Evolutionary conservation across 805 yeast species (phyloP).

Genomic region (Saturnispora mendoncae): DNA sequence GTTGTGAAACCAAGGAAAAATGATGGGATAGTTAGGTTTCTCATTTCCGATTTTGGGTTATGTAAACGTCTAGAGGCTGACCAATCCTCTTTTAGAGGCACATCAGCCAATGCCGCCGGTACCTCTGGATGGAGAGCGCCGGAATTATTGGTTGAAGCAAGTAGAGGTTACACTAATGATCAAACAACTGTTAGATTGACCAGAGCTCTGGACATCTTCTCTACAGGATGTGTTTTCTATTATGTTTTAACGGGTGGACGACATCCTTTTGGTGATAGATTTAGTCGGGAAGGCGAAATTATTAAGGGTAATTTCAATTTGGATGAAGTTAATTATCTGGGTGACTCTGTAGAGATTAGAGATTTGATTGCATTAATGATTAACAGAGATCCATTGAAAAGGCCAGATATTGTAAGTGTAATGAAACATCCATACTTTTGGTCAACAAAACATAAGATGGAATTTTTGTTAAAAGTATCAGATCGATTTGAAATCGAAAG

Average conservation of each 20-base stretch:
- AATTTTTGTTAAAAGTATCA: constrained; percentile 76
- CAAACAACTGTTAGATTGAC: constrained; percentile 53
- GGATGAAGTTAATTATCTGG: constrained; percentile 35
- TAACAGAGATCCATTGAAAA: constrained; percentile 45
- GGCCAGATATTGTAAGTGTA: constrained; percentile 66
- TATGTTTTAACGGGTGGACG: constrained; percentile 73
- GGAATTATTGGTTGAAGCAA: background rate
- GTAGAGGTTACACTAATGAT: background rate
- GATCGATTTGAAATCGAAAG: constrained; percentile 91
- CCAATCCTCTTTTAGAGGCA: constrained; percentile 88
- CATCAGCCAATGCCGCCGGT: constrained; percentile 89
- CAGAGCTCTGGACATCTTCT: constrained; percentile 85
- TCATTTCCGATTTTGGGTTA: constrained; percentile 92
- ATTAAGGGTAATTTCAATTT: constrained; percentile 54
- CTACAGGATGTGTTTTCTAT: constrained; percentile 89
- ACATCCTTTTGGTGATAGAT: constrained; percentile 95
- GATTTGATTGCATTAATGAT: constrained; percentile 74
- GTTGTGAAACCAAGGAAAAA: constrained; percentile 59
- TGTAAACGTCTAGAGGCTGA: constrained; percentile 88
- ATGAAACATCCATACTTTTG: constrained; percentile 87
- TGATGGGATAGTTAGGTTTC: constrained; percentile 40
- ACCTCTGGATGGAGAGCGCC: constrained; percentile 99
- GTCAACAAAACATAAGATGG: constrained; percentile 63
- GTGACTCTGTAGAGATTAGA: constrained; percentile 53
- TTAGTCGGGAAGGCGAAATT: constrained; percentile 81